A percentile compares a stretch with the other conserved stretches of the same genome.
These are phyloP conservation scores for Cucumis melo DNA, from an alignment of 306 rosid species.

Conservation along the genomic window DNA sequence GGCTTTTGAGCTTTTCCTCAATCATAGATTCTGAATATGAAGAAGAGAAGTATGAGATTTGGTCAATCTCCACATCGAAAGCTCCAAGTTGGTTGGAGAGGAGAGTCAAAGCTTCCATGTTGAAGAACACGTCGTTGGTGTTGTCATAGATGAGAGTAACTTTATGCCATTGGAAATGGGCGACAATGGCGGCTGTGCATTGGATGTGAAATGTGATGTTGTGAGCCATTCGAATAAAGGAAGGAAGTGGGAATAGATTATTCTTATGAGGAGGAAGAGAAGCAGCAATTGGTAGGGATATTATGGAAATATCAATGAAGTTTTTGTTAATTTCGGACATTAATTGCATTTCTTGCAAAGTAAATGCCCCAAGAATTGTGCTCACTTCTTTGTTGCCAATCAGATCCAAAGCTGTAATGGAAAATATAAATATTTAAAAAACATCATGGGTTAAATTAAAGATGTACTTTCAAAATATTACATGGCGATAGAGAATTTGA, in stretches of 20 bases:
- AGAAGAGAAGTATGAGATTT: conserved; percentile 26
- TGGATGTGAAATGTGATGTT: conserved; percentile 22
- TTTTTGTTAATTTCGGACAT: conserved; percentile 8
- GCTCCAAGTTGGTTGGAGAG: conserved; percentile 35
- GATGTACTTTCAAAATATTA: no score
- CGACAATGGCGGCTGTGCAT: conserved; percentile 43
- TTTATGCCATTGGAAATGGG: conserved; percentile 33
- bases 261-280: neutral
- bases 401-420: conserved; percentile 22
- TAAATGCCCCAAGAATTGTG: conserved; percentile 32
- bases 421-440: neutral
- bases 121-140: conserved; percentile 1
- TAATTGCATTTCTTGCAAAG: conserved; percentile 23
- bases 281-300: conserved; percentile 31
- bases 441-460: neutral
- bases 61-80: conserved; percentile 31
- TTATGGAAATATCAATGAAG: conserved; percentile 12
- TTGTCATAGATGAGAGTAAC: conserved; percentile 37
- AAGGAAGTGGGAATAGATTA: conserved; percentile 7
- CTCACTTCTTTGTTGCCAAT: conserved; percentile 15
- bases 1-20: conserved; percentile 27
- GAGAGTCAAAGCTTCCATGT: conserved; percentile 11
- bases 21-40: conserved; percentile 14
- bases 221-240: conserved; percentile 34
- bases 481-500: no score